Conservation (phyloP, 495 filamentous ascomycete species). For the Aspergillus sclerotioniger region DNA sequence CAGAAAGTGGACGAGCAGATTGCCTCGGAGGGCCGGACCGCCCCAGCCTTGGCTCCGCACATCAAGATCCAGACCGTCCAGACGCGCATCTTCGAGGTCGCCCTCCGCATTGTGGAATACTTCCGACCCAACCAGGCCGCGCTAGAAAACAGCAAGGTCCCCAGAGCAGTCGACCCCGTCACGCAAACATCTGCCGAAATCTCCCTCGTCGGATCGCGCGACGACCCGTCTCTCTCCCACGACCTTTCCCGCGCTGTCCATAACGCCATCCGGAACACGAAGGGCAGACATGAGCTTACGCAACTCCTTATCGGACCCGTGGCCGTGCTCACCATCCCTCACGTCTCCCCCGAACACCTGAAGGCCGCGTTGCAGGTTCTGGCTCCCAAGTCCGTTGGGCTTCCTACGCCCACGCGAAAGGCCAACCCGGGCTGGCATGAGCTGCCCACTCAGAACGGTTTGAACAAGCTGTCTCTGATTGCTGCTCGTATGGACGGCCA, state of each 20-base stretch:
- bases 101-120: conserved; percentile 81
- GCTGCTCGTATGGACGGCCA: conserved; percentile 79
- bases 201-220: conserved; percentile 30
- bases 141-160: conserved; percentile 22
- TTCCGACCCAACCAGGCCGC: conserved; percentile 59
- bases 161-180: conserved; percentile 42
- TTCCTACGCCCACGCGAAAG: conserved; percentile 72
- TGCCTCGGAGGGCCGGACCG: conserved; percentile 42
- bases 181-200: conserved; percentile 44
- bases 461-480: conserved; percentile 83
- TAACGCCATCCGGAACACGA: conserved; percentile 51
- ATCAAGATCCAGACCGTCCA: conserved; percentile 80
- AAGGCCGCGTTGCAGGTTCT: conserved; percentile 75
- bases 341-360: conserved; percentile 77
- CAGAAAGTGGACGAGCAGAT: conserved; percentile 61
- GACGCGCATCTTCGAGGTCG: conserved; percentile 83
- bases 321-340: conserved; percentile 75
- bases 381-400: conserved; percentile 63
- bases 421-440: conserved; percentile 81
- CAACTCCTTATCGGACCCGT: conserved; percentile 79
- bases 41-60: conserved; percentile 46
- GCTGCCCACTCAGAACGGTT: conserved; percentile 65
- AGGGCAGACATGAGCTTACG: conserved; percentile 61
- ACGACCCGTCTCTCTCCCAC: conserved; percentile 62
- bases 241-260: conserved; percentile 71